Evolutionary conservation across 352 stramenopile species (phyloP), one percentile per base, ranked within the genome.

Genomic region (Phytophthora sansomeana): DNA sequence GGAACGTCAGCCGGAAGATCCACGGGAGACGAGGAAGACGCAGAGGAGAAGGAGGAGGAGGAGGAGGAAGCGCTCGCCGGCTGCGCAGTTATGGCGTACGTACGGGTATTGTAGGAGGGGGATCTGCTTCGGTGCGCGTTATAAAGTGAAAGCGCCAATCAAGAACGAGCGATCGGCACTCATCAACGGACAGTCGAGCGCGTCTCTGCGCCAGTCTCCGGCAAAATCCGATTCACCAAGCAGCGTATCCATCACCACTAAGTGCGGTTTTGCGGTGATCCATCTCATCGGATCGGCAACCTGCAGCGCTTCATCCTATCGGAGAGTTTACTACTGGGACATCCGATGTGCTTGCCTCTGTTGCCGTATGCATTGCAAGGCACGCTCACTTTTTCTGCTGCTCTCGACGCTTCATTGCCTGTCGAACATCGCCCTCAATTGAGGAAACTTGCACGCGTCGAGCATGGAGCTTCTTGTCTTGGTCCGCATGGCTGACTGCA

Each of bases 1-100:
- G n/a, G 47, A 24, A 58, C 51, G 50, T 72, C 28, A 72, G 64
- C 44, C 19, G 26, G 16, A 54, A 50, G n/a, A 69, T 56, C 10
- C 16, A 58, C 1, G 35, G 5, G 21, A 59, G 24, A 41, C 42
- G 6, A 58, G 26, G 6, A 3, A 24, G 41, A 28, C 33, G n/a
- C 29, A 50, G 28, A 19, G 17, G 1, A 38, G 42, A 9, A 56
- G 42, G 1, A 38, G 42, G 14, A 56, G 42, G 21, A 50, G 41
- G 11, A 0, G 16, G 21, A 46, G n/a, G 8, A n/a, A 30, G 21
- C 14, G 11, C n/a, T 28, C 17, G 39, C 14, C n/a, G n/a, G 3
- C 21, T 24, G 21, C 21, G 21, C 1, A 24, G 3, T 24, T 1
- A 24, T 3, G 21, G 21, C 21, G 21, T 24, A 24, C 21, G 21